phyloP scores from a whole-genome alignment of 2,329 filamentous ascomycete genomes.

The Fusarium sp. region DNA sequence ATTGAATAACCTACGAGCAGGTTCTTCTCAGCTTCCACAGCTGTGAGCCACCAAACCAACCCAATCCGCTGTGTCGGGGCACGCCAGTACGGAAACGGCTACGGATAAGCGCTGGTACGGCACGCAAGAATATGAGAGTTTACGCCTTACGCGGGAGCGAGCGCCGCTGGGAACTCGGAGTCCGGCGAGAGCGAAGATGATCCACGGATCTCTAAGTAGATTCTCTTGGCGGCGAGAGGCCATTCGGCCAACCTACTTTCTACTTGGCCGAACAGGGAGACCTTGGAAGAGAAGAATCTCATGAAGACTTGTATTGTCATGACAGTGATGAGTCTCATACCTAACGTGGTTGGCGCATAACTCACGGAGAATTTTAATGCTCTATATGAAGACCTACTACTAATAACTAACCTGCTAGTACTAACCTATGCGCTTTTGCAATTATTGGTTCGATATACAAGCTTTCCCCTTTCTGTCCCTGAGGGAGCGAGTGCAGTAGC shows the following conservation, averaged over 20 bases:
- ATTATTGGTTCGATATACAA: slow-evolving; percentile 4
- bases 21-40: not conserved
- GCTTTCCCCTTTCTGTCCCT: not conserved
- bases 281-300: not conserved
- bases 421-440: not conserved
- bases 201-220: slow-evolving; percentile 1
- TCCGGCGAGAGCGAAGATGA: slow-evolving; percentile 27
- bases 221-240: slow-evolving; percentile 16
- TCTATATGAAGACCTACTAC: not conserved
- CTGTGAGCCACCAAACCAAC: slow-evolving; percentile 7
- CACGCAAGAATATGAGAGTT: slow-evolving; percentile 1
- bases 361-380: not conserved
- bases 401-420: not conserved
- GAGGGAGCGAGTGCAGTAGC: not conserved
- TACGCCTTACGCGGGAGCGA: slow-evolving; percentile 9
- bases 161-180: slow-evolving; percentile 25
- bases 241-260: slow-evolving; percentile 15
- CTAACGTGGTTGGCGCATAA: not conserved
- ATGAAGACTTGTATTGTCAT: not conserved
- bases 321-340: not conserved
- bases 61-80: slow-evolving; percentile 9
- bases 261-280: slow-evolving; percentile 6
- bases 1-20: not conserved
- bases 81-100: slow-evolving; percentile 32
- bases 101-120: not conserved